Base-by-base conservation (phyloP, 495 filamentous ascomycete species). In the Aspergillus conjunctus region DNA sequence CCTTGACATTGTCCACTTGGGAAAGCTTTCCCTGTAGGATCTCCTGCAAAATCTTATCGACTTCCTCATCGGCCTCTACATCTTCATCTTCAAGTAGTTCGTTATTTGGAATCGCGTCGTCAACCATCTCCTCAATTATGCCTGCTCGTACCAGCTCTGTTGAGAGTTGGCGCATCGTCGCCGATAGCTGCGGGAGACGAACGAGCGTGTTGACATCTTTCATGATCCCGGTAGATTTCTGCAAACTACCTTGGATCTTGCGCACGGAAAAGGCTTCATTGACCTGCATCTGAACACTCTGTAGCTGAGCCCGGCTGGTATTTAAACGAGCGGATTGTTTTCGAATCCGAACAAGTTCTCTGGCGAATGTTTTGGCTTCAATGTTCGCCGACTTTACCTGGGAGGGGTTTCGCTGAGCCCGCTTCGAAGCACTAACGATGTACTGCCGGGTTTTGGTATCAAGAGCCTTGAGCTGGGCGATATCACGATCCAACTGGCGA, bases 91-190 rank as follows among this genome's bases (percentile, higher is more conserved):
- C 90, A 20, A 86, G 70, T 34, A 89, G 58, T 56, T 86, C 79
- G 43, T 85, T 83, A 66, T 88, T 85, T n/a, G 91, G 91, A 63
- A 97, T 73, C 43, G 81, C 85, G 70, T 98, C 94, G 44, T 85
- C 88, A 12, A 96, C 87, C 88, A 97, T 97, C 79, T 98, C 94
- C 77, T 98, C 94, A 59, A 98, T 97, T 62, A 98, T 93, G 4
- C 95, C 94, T 2, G 94, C 93, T 74, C 89, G 93, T 60, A 97
- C 87, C 67, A 98, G 73, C 79, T 98, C 94, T 52, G 87, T 80
- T 57, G 87, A 89, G 26, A 98, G 79, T 74, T 97, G 92, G 49
- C 83, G 80, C 94, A 98, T 98, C 11, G 93, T 97, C 46, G 84
- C 86, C 20, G 87, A 91, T 34, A 98, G 77, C 77, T 97, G 89